phyloP scores from a whole-genome alignment of 2,329 filamentous ascomycete genomes.

The Tolypocladium cylindrosporum region DNA sequence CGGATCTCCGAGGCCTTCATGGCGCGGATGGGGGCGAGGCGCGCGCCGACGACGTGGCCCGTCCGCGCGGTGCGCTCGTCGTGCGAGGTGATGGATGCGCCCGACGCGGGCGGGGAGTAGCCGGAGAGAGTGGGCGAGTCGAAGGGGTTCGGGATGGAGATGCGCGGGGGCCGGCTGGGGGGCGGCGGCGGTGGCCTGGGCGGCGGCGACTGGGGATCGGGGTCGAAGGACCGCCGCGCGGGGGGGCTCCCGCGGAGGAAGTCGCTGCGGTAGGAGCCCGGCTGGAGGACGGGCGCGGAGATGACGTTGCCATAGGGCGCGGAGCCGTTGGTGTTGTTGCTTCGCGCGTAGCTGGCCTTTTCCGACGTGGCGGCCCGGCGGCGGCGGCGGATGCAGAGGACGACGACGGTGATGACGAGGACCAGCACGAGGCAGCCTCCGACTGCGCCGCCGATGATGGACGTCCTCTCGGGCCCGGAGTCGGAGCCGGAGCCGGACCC shows the following conservation, averaged over 20 bases:
- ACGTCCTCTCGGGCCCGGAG: constrained; percentile 21
- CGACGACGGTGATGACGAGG: constrained; percentile 26
- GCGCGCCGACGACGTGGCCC: constrained; percentile 14
- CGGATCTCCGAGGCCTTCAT: constrained; percentile 22
- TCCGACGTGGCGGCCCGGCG: constrained; percentile 5
- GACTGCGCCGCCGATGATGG: constrained; percentile 36
- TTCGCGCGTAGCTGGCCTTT: constrained; percentile 10
- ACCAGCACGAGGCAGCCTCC: constrained; percentile 34
- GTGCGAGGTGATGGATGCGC: constrained; percentile 11
- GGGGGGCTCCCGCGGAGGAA: constrained; percentile 38
- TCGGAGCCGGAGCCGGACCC: constrained; percentile 8
- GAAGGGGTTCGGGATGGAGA: constrained; percentile 26
- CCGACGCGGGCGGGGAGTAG: constrained; percentile 8
- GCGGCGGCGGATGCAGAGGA: constrained; percentile 27
- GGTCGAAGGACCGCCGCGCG: background rate
- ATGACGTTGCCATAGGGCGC: constrained; percentile 34
- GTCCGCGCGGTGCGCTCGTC: constrained; percentile 16
- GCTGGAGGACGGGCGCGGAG: constrained; percentile 43
- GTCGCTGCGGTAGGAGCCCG: constrained; percentile 36
- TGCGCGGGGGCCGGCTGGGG: constrained; percentile 5
- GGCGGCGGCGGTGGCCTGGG: constrained; percentile 3
- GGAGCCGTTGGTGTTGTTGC: constrained; percentile 6
- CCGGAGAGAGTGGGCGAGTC: constrained; percentile 19
- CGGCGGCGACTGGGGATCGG: background rate
- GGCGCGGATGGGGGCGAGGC: constrained; percentile 25